Conservation (phyloP, 1,284 basidiomycete genomes). For the Cutaneotrichosporon cavernicola region DNA sequence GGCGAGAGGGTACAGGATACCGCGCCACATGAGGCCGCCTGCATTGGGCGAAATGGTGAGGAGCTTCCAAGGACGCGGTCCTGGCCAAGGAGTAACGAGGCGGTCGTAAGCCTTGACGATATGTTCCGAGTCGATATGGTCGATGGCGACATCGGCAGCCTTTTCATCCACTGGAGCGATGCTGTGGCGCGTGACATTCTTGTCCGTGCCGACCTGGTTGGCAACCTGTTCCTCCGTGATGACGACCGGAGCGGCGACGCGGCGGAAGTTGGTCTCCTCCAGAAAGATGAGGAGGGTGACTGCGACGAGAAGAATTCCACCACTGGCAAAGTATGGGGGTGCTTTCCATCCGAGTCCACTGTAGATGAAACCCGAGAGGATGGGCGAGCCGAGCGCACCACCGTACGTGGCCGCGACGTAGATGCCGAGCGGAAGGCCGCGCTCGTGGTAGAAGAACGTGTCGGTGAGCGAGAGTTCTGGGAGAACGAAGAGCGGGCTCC, state of each 20-base stretch:
- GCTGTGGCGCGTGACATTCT: not conserved
- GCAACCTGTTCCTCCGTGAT: not conserved
- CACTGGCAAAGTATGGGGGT: slow-evolving; percentile 24
- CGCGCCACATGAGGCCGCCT: slow-evolving; percentile 24
- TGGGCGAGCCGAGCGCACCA: slow-evolving; percentile 28
- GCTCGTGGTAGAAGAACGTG: slow-evolving; percentile 38
- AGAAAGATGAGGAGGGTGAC: slow-evolving; percentile 34
- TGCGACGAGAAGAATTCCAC: slow-evolving; percentile 23
- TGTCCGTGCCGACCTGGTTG: slow-evolving; percentile 3
- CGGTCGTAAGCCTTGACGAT: slow-evolving; percentile 14
- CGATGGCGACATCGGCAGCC: not conserved
- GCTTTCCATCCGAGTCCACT: slow-evolving; percentile 30
- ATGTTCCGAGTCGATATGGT: not conserved
- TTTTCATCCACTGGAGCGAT: not conserved
- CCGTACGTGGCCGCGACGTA: slow-evolving; percentile 31
- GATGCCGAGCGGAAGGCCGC: slow-evolving; percentile 29
- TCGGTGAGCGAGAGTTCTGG: slow-evolving; percentile 34
- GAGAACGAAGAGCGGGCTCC: slow-evolving; percentile 29
- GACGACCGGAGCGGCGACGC: slow-evolving; percentile 1
- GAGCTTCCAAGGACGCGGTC: slow-evolving; percentile 18
- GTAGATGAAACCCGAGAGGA: slow-evolving; percentile 35
- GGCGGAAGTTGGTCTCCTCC: slow-evolving; percentile 34
- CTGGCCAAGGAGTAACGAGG: slow-evolving; percentile 20
- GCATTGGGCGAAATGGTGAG: slow-evolving; percentile 22
- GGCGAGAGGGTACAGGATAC: slow-evolving; percentile 23